Conservation (phyloP, 495 filamentous ascomycete species). For the Penicillium coprophilum region DNA sequence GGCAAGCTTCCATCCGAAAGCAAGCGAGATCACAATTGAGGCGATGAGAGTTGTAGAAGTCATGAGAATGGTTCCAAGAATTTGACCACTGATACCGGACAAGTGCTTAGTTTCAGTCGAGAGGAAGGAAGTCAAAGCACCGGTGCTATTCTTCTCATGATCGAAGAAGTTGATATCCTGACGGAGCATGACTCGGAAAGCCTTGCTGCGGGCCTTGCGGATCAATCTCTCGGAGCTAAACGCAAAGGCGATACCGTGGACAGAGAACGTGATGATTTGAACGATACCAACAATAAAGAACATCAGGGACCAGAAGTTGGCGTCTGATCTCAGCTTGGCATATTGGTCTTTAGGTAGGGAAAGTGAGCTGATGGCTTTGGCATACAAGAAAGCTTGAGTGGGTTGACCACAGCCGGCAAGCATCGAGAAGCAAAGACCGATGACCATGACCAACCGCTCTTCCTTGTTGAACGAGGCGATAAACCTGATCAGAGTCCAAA, state of each 20-base stretch:
- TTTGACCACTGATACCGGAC: constrained; percentile 76
- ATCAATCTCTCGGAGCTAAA: constrained; percentile 82
- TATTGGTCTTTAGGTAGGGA: constrained; percentile 49
- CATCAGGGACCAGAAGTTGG: constrained; percentile 91
- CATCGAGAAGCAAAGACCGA: constrained; percentile 74
- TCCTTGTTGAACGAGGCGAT: constrained; percentile 78
- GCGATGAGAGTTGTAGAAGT: constrained; percentile 71
- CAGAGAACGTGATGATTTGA: constrained; percentile 66
- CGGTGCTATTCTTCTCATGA: constrained; percentile 76
- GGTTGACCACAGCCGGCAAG: constrained; percentile 86
- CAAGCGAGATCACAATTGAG: constrained; percentile 62
- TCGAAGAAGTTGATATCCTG: constrained; percentile 93
- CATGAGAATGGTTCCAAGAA: constrained; percentile 76
- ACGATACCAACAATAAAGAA: constrained; percentile 89
- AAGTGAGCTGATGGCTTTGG: constrained; percentile 75
- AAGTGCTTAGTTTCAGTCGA: constrained; percentile 84
- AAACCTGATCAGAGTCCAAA: constrained; percentile 83
- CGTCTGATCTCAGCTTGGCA: constrained; percentile 58
- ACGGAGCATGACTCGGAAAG: constrained; percentile 86
- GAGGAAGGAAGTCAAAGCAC: constrained; percentile 80
- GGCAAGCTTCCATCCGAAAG: constrained; percentile 87
- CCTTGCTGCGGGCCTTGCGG: constrained; percentile 71
- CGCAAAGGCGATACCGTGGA: constrained; percentile 74
- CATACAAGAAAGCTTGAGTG: constrained; percentile 85
- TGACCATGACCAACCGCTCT: constrained; percentile 70